Evolutionary conservation across 768 basidiomycete species (phyloP).

Genomic region (Lactarius evosmus): DNA sequence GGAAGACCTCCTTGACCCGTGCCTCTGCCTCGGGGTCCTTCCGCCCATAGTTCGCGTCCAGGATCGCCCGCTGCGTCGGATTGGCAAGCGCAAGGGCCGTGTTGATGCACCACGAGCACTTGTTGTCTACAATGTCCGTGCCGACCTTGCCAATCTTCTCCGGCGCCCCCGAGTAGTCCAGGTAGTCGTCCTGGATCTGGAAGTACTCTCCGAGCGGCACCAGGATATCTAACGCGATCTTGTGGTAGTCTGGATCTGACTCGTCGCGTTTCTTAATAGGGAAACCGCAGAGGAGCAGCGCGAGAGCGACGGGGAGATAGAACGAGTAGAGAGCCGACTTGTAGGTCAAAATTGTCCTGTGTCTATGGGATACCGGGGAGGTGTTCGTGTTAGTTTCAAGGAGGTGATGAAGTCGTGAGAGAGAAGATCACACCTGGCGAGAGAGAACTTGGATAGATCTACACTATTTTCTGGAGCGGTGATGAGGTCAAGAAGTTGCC

Average conservation of each 20-base stretch:
- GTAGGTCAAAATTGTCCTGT: slow-evolving; percentile 90
- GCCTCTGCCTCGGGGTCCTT: slow-evolving; percentile 56
- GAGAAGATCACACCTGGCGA: slow-evolving; percentile 58
- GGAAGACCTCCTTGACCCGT: slow-evolving; percentile 66
- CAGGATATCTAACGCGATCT: slow-evolving; percentile 73
- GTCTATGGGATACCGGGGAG: slow-evolving; percentile 44
- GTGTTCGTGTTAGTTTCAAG: not conserved
- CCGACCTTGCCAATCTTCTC: slow-evolving; percentile 96
- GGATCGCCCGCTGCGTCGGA: slow-evolving; percentile 51
- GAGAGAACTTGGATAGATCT: slow-evolving; percentile 83
- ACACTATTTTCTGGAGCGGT: slow-evolving; percentile 93
- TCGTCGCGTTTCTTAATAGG: slow-evolving; percentile 47
- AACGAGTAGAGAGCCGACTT: slow-evolving; percentile 98
- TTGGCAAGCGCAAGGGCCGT: slow-evolving; percentile 63
- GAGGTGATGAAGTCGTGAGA: slow-evolving; percentile 2
- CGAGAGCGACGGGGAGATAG: slow-evolving; percentile 96
- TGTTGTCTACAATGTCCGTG: slow-evolving; percentile 98
- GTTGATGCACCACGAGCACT: slow-evolving; percentile 96
- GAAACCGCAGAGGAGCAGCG: slow-evolving; percentile 74
- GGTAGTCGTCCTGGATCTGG: slow-evolving; percentile 97
- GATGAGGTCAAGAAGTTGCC: slow-evolving; percentile 92
- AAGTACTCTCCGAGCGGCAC: slow-evolving; percentile 96
- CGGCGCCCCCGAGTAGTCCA: slow-evolving; percentile 87
- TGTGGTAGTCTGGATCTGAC: slow-evolving; percentile 58
- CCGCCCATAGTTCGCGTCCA: slow-evolving; percentile 67